phyloP scores from a whole-genome alignment of 345 rosid genomes.

The Hevea brasiliensis region DNA sequence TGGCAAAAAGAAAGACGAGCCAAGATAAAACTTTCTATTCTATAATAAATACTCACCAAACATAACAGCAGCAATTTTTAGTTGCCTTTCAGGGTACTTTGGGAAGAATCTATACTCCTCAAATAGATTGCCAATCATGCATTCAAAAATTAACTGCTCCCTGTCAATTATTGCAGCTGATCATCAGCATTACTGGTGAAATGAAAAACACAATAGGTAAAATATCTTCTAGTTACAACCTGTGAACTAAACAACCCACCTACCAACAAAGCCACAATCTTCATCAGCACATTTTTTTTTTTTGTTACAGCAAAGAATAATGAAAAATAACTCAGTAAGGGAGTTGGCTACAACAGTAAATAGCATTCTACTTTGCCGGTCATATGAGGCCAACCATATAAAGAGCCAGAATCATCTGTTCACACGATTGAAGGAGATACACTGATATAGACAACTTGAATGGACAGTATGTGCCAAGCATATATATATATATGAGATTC shows the following conservation, averaged over 20 bases:
- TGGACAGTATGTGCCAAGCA: background rate
- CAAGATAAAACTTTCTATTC: background rate
- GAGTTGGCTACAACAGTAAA: too few species aligned
- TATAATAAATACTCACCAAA: constrained; percentile 62
- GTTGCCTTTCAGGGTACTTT: constrained; percentile 95
- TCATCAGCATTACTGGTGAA: background rate
- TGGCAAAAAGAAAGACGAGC: background rate
- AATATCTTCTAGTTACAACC: background rate
- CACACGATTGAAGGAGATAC: background rate
- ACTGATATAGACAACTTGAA: too few species aligned
- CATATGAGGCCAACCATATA: background rate
- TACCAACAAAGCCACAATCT: background rate
- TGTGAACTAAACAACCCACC: background rate
- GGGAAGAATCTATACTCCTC: constrained; percentile 96
- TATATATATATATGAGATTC: background rate
- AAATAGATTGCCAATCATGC: constrained; percentile 93
- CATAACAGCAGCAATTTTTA: constrained; percentile 84
- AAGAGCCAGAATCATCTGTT: background rate
- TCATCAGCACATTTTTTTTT: background rate
- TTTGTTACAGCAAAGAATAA: background rate
- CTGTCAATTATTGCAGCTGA: constrained; percentile 40
- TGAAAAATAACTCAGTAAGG: background rate
- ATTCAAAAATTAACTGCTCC: constrained; percentile 84
- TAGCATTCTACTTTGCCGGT: background rate
- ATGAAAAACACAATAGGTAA: too few species aligned